Base-by-base conservation (phyloP, 2,329 filamentous ascomycete species). In the Colletotrichum sp. region DNA sequence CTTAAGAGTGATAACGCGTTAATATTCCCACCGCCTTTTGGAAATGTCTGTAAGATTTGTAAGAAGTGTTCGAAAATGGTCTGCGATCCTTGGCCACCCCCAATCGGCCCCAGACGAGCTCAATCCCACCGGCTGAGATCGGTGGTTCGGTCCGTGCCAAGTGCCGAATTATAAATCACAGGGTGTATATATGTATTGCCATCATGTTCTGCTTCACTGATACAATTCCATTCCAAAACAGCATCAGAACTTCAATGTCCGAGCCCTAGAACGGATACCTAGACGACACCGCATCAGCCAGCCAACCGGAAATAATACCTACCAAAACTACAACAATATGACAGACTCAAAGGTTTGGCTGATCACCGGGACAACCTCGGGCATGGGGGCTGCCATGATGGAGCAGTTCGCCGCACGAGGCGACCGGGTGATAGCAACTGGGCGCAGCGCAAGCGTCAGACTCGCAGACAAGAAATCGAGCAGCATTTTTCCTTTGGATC, bases 401-500 rank as follows among this genome's bases (percentile, higher is more conserved):
- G 82, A 86, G 67, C 86, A 83, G n/a, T 80, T 90, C 57, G 78
- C 90, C 69, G 69, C 82, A 15, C 80, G 83, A 60, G 87, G 87
- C 24, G 82, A 85, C 34, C 85, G 85, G 64, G 87, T 91, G 13
- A 86, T 88, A 32, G 85, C 83, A 3, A 85, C 88, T 13, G 88
- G 89, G 21, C 85, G 89, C 16, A 85, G 89, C 39, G 80, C 82
- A 10, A 78, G 86, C 77, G 85, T 89, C 15, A 84, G 86, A 9
- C 85, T 92, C 1, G 86, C 90, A 21, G 69, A 80, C 28, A 77
- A 81, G 67, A 74, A 80, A 43, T 79, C 82, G 18, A 78, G 80
- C 15, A 76, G 77, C 48, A 63, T 82, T 8, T 83, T 82, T 0
- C 88, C 91, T 71, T 85, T 88, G 1, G 78, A 81, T 3, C 79